Evolutionary conservation across 768 basidiomycete genomes (phyloP).

Genomic region (Neoboletus brunneissimus): DNA sequence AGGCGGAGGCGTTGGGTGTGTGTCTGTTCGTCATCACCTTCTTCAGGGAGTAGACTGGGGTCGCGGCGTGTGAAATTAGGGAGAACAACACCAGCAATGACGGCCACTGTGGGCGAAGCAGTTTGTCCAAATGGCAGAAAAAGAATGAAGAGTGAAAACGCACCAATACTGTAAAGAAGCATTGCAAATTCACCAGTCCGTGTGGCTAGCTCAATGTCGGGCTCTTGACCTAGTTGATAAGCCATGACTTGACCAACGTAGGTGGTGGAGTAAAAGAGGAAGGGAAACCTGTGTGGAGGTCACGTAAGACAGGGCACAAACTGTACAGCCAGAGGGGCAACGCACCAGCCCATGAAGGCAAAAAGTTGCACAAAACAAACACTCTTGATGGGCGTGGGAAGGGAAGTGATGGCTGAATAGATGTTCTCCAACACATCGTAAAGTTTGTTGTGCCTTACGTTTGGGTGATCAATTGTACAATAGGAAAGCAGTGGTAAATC

Average conservation of each 20-base stretch:
- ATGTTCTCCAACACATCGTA: conserved; percentile 81
- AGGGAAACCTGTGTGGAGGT: conserved; percentile 71
- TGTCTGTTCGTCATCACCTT: conserved; percentile 65
- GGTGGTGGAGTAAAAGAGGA: conserved; percentile 91
- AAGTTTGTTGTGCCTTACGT: conserved; percentile 45
- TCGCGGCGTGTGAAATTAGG: conserved; percentile 84
- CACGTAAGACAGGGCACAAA: conserved; percentile 7
- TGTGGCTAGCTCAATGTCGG: conserved; percentile 80
- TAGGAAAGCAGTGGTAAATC: conserved; percentile 5
- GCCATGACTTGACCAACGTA: conserved; percentile 96
- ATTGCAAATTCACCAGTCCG: conserved; percentile 85
- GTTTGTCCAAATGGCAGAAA: background rate
- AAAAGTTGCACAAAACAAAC: conserved; percentile 94
- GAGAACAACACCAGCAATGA: conserved; percentile 74
- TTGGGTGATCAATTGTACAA: conserved; percentile 1
- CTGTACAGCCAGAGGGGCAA: conserved; percentile 3
- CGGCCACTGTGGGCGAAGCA: conserved; percentile 59
- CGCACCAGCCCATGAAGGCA: conserved; percentile 95
- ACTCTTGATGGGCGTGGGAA: conserved; percentile 80
- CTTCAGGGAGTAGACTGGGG: conserved; percentile 69
- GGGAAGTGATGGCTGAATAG: conserved; percentile 60
- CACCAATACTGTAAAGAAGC: conserved; percentile 87
- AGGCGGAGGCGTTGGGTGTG: conserved; percentile 68
- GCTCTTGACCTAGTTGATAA: conserved; percentile 65
- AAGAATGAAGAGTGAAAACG: conserved; percentile 1